Base-by-base conservation (phyloP, 2,329 filamentous ascomycete genomes). In the Colletotrichum eremochloae region DNA sequence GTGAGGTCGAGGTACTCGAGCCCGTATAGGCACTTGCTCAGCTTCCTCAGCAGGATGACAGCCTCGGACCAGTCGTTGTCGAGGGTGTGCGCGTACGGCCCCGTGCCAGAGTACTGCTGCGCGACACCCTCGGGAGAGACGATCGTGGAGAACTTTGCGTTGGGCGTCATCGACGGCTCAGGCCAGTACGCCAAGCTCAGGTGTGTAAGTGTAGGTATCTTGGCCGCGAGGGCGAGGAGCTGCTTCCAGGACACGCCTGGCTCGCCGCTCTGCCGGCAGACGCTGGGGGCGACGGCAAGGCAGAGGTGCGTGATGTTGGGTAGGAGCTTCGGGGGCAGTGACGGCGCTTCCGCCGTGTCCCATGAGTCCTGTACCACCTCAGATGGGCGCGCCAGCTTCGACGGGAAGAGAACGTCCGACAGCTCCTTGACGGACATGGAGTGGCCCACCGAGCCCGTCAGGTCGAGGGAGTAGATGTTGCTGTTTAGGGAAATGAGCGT, bases 151-250 rank as follows among this genome's bases (percentile, higher is more conserved):
- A 82, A 82, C 69, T 83, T 85, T 8, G 88, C 85, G 74, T 87
- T 86, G 11, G 87, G 87, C 2, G 88, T 89, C n/a, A 90, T 80
- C 20, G 84, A 85, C 2, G 90, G 90, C 62, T 86, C 84, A 1
- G 90, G 90, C 90, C 90, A 92, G 77, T 87, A 88, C 20, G 89
- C 88, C 8, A 92, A 83, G 74, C 86, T 90, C 52, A 92, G 82
- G 75, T 92, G 89, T 1, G 90, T 92, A 50, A 92, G 79, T 18
- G 83, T 85, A 0, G 84, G 84, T 8, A 90, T 78, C 74, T 87
- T 88, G 14, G 82, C 78, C 0, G 88, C 85, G n/a, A 92, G 78
- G 2, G 83, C 75, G 33, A 92, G 81, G 5, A 92, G 84, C 46
- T 90, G 88, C 60, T 85, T 87, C 90, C 90, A 92, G 1, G 89